Evolutionary conservation across 2,329 filamentous ascomycete genomes (phyloP).

Genomic region (Madurella mycetomatis): DNA sequence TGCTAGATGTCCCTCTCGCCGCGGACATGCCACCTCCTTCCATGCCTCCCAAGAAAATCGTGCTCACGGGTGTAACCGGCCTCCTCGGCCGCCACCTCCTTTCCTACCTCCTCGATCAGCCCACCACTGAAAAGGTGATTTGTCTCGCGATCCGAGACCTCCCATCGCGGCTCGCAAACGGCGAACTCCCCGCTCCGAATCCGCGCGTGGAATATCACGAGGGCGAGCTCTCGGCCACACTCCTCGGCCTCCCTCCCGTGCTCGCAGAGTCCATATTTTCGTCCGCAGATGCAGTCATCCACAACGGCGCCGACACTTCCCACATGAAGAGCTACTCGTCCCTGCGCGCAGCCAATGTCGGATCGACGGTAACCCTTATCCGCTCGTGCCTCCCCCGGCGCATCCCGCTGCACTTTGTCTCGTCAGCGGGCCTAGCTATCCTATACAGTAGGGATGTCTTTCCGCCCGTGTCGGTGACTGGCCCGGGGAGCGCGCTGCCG

Average conservation of each 20-base stretch:
- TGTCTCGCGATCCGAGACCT: conserved; percentile 38
- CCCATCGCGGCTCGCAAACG: not conserved
- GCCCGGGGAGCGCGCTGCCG: conserved; percentile 21
- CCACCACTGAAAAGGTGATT: conserved; percentile 35
- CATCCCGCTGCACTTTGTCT: conserved; percentile 30
- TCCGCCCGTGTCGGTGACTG: too few relatives aligned
- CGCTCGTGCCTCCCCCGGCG: conserved; percentile 23
- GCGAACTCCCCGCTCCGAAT: not conserved
- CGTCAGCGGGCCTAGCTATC: conserved; percentile 16
- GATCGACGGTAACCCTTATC: conserved; percentile 32
- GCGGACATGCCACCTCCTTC: not conserved
- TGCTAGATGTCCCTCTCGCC: not conserved
- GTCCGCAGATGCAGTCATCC: conserved; percentile 35
- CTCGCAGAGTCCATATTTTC: not conserved
- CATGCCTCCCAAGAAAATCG: conserved; percentile 18
- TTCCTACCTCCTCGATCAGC: conserved; percentile 30
- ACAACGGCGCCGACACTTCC: conserved; percentile 41
- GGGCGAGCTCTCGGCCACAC: conserved; percentile 28
- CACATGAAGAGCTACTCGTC: conserved; percentile 35
- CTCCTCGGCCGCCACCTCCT: conserved; percentile 39
- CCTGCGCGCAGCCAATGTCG: conserved; percentile 33
- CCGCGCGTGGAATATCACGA: conserved; percentile 16
- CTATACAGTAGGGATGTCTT: not conserved
- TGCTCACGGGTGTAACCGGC: conserved; percentile 37
- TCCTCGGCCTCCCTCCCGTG: conserved; percentile 23